Percentiles rank a stretch among this genome's conserved stretches.
These are phyloP conservation scores for Epichloe amarillans DNA, from an alignment of 2,329 filamentous ascomycete genomes.

Conservation along the genomic window DNA sequence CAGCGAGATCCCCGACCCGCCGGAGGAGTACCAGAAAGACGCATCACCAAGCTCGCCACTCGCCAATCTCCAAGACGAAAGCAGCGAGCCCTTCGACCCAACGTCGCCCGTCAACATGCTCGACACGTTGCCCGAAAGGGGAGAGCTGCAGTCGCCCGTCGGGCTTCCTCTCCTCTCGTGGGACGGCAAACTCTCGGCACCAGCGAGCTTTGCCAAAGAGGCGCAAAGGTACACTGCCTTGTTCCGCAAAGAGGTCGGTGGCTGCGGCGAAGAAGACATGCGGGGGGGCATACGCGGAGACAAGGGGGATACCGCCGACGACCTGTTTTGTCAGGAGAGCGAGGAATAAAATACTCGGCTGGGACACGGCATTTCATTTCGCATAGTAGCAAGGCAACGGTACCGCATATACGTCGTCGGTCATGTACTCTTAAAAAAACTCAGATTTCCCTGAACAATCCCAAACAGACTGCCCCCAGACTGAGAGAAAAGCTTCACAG, in stretches of 20 bases:
- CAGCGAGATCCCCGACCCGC: slow-evolving; percentile 56
- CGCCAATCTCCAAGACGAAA: slow-evolving; percentile 16
- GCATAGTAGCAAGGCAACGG: too few relatives aligned
- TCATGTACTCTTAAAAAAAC: too few relatives aligned
- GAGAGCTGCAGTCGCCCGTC: slow-evolving; percentile 28
- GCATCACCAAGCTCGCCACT: slow-evolving; percentile 8
- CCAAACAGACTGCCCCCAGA: too few relatives aligned
- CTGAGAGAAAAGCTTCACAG: too few relatives aligned
- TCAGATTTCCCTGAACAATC: too few relatives aligned
- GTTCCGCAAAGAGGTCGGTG: slow-evolving; percentile 55
- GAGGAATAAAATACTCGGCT: slow-evolving; percentile 6
- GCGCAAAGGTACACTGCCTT: slow-evolving; percentile 38
- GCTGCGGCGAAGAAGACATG: slow-evolving; percentile 34
- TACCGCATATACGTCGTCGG: too few relatives aligned
- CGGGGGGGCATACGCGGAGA: slow-evolving; percentile 8
- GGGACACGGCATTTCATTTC: slow-evolving; percentile 1
- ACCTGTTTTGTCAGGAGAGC: slow-evolving; percentile 49
- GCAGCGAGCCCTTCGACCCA: slow-evolving; percentile 25
- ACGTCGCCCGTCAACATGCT: slow-evolving; percentile 32
- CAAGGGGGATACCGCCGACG: slow-evolving; percentile 35
- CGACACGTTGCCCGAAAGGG: slow-evolving; percentile 31
- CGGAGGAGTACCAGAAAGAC: slow-evolving; percentile 49
- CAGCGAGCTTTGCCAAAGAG: slow-evolving; percentile 26
- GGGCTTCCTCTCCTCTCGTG: slow-evolving; percentile 49
- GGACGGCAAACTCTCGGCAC: slow-evolving; percentile 38